Evolutionary conservation across 2,329 filamentous ascomycete species (phyloP), one percentile per base, ranked within the genome.

Genomic region (Colletotrichum caudatum): DNA sequence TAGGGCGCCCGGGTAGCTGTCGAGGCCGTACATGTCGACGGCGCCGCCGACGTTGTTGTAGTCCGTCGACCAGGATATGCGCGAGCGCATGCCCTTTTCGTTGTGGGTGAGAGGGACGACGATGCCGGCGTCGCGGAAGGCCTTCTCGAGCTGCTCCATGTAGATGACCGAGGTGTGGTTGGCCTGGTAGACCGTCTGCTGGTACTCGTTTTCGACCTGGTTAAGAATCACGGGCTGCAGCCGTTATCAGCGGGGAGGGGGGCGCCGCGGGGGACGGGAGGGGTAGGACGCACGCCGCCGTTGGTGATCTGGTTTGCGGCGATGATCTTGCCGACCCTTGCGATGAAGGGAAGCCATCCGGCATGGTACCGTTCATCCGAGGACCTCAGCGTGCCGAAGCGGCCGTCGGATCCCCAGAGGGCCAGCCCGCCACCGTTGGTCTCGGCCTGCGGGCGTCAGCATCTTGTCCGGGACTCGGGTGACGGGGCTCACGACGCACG

Each of bases 171-270:
- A 85, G 81, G 69, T 71, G 64, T 71, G 50, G 58, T 71, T 41
- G 26, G 87, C 80, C 73, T 89, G 85, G 56, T 82, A 83, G 12
- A 88, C 76, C 54, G 87, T 86, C 16, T 88, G 81, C 0, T 86
- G 83, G 77, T 95, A 94, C 78, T 96, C 94, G 74, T 96, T 97
- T 78, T 97, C 94, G 0, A 92, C 91, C 78, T 97, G 94, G 57
- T 92, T 87, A 1, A 95, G 82, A 72, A 97, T 93, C 8, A 96
- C 86, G 0, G 93, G 93, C 86, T 86, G 3, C 84, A 84, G 12
- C 85, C 83, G 71, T 86, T 81, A 58, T 88, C 87, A 41, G 78
- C 80, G 2, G 82, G 82, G 66, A 88, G 2, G 82, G 82, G 66
- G 88, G 83, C 51, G 88, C 82, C 48, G 87, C 85, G 77, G 20